Percentiles rank a stretch among this genome's conserved stretches.
These are phyloP conservation scores for Podospora didyma DNA, from an alignment of 495 filamentous ascomycete species.

Conservation along the genomic window DNA sequence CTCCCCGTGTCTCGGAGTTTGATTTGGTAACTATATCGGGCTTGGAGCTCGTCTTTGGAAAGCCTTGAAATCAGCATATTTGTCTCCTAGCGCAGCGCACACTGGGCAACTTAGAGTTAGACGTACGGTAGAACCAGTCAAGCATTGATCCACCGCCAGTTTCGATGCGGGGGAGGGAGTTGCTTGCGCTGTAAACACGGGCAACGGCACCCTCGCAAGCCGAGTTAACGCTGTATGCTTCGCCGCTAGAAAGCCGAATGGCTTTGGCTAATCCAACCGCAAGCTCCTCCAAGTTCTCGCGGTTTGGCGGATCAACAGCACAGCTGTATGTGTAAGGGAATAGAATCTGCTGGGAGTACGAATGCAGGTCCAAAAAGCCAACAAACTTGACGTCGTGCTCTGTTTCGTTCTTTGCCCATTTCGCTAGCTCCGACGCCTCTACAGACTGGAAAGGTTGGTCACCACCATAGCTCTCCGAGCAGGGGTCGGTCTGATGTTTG, in stretches of 20 bases:
- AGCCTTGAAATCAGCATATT: slow-evolving; percentile 1
- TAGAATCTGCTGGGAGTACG: slow-evolving; percentile 91
- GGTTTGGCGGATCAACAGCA: slow-evolving; percentile 66
- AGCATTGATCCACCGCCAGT: slow-evolving; percentile 78
- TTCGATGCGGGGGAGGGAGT: slow-evolving; percentile 47
- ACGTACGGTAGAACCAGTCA: slow-evolving; percentile 83
- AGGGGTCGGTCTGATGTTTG: slow-evolving; percentile 69
- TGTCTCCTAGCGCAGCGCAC: background rate
- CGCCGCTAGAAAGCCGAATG: slow-evolving; percentile 70
- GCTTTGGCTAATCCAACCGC: slow-evolving; percentile 86
- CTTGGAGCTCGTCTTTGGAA: slow-evolving; percentile 61
- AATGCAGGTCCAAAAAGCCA: slow-evolving; percentile 86
- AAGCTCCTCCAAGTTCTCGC: slow-evolving; percentile 88
- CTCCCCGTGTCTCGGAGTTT: slow-evolving; percentile 90
- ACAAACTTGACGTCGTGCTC: slow-evolving; percentile 66
- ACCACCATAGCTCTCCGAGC: slow-evolving; percentile 87
- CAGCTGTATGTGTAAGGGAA: slow-evolving; percentile 92
- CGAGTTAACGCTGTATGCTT: slow-evolving; percentile 74
- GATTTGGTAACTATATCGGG: slow-evolving; percentile 88
- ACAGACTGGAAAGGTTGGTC: slow-evolving; percentile 77
- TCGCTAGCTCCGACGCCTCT: slow-evolving; percentile 70
- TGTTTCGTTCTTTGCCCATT: slow-evolving; percentile 85
- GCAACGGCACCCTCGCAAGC: slow-evolving; percentile 81
- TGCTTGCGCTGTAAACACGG: slow-evolving; percentile 26
- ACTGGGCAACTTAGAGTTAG: background rate